Evolutionary conservation across 495 filamentous ascomycete genomes (phyloP).

Genomic region (Penicillium ochrochloron): DNA sequence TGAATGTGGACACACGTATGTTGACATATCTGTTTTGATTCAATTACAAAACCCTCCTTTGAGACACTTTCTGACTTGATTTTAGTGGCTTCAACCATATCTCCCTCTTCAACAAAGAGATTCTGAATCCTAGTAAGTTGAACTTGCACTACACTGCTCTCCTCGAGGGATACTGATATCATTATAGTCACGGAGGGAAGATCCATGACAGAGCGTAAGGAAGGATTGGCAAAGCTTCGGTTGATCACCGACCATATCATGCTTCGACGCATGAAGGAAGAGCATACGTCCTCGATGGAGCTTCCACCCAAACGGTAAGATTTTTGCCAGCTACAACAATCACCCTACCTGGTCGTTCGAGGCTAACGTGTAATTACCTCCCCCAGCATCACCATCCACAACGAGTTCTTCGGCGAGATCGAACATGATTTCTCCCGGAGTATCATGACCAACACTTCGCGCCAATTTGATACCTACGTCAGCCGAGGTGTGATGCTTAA

Average conservation of each 20-base stretch:
- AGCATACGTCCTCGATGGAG: slow-evolving; percentile 91
- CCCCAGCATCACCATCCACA: slow-evolving; percentile 72
- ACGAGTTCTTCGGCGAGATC: slow-evolving; percentile 93
- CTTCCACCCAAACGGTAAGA: slow-evolving; percentile 83
- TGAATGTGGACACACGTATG: slow-evolving; percentile 61
- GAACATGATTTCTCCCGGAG: slow-evolving; percentile 94
- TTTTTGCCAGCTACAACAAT: neutral
- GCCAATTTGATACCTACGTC: slow-evolving; percentile 94
- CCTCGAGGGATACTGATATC: neutral
- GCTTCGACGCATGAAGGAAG: slow-evolving; percentile 89
- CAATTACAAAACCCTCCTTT: slow-evolving; percentile 9
- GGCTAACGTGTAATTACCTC: neutral
- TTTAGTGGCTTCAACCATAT: slow-evolving; percentile 80
- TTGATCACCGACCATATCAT: slow-evolving; percentile 89
- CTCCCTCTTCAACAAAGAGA: slow-evolving; percentile 93
- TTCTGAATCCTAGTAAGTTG: slow-evolving; percentile 75
- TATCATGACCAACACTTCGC: slow-evolving; percentile 87
- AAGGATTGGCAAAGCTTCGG: slow-evolving; percentile 78
- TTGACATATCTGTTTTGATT: neutral
- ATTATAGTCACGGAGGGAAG: slow-evolving; percentile 54
- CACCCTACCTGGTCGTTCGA: neutral
- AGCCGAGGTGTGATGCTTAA: slow-evolving; percentile 92
- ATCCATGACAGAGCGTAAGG: slow-evolving; percentile 56
- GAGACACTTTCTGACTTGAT: slow-evolving; percentile 16
- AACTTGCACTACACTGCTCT: neutral